These are phyloP conservation scores for Aspergillus sp. DNA, from an alignment of 2,329 filamentous ascomycete genomes.

Conservation along the genomic window DNA sequence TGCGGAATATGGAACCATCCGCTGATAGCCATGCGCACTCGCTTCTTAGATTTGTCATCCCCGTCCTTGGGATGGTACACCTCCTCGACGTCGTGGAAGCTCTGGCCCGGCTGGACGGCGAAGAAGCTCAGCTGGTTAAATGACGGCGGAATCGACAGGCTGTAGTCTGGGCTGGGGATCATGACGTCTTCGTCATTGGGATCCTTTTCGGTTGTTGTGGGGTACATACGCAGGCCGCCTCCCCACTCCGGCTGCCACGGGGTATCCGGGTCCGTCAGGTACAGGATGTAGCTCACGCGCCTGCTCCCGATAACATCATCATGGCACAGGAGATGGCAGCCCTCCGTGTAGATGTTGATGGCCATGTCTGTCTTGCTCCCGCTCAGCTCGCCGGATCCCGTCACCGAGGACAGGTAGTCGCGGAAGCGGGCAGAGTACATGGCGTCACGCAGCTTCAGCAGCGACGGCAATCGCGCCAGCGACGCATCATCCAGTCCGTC, in stretches of 20 bases:
- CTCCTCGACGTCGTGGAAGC: constrained; percentile 97
- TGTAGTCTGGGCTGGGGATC: constrained; percentile 68
- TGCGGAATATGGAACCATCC: constrained; percentile 99
- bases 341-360: constrained; percentile 95
- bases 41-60: constrained; percentile 51
- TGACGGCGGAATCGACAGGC: constrained; percentile 77
- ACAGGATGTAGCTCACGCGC: constrained; percentile 92
- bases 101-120: constrained; percentile 94
- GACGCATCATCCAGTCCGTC: constrained; percentile 85
- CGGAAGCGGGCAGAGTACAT: constrained; percentile 87
- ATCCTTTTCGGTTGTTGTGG: constrained; percentile 56
- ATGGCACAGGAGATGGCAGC: constrained; percentile 90
- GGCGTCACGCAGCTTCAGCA: constrained; percentile 87
- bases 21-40: constrained; percentile 90
- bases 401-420: constrained; percentile 77
- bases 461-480: constrained; percentile 72
- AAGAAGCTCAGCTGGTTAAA: constrained; percentile 99
- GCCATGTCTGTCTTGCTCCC: constrained; percentile 97
- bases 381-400: constrained; percentile 75
- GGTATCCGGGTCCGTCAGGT: constrained; percentile 82
- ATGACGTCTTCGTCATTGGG: constrained; percentile 65
- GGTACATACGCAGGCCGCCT: constrained; percentile 80
- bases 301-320: constrained; percentile 98
- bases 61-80: constrained; percentile 65
- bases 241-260: constrained; percentile 91